Conservation (phyloP, 306 rosid genomes). For the Begonia masoniana region DNA sequence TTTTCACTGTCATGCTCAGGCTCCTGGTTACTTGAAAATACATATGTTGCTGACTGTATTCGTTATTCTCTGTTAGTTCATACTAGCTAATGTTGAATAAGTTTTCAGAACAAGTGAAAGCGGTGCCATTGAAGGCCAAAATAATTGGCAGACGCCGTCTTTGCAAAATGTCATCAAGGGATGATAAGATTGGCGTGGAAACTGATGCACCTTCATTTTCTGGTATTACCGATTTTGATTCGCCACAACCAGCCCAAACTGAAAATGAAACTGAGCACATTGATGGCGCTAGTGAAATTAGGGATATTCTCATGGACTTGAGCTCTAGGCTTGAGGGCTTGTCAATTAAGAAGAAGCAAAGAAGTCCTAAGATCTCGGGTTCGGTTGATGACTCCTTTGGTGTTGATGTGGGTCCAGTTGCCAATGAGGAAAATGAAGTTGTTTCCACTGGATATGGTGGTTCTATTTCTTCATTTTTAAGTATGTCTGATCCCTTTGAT, state of each 20-base stretch:
- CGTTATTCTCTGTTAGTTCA: background rate
- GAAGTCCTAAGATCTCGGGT: constrained; percentile 8
- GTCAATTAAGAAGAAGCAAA: constrained; percentile 49
- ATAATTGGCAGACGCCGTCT: constrained; percentile 71
- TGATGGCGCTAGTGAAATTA: constrained; percentile 47
- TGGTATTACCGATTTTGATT: constrained; percentile 37
- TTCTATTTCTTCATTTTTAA: constrained; percentile 48
- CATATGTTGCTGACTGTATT: background rate
- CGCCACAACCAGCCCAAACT: constrained; percentile 23
- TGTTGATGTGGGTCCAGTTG: constrained; percentile 10
- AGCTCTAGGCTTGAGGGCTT: constrained; percentile 56
- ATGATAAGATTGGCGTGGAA: constrained; percentile 6
- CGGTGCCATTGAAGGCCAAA: constrained; percentile 40
- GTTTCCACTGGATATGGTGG: constrained; percentile 26
- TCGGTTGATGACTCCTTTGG: constrained; percentile 12
- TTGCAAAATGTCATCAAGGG: constrained; percentile 42
- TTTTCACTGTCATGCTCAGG: constrained; percentile 17
- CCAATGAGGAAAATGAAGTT: constrained; percentile 16
- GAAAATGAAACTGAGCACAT: constrained; percentile 12
- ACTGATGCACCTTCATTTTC: constrained; percentile 23
- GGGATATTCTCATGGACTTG: constrained; percentile 63
- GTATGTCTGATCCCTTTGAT: constrained; percentile 15
- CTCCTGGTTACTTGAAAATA: background rate
- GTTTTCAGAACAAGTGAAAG: constrained; percentile 20
- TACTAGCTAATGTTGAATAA: background rate